Evolutionary conservation across 75 land plant species (phyloP).

Genomic region (Sequoiadendron giganteum): DNA sequence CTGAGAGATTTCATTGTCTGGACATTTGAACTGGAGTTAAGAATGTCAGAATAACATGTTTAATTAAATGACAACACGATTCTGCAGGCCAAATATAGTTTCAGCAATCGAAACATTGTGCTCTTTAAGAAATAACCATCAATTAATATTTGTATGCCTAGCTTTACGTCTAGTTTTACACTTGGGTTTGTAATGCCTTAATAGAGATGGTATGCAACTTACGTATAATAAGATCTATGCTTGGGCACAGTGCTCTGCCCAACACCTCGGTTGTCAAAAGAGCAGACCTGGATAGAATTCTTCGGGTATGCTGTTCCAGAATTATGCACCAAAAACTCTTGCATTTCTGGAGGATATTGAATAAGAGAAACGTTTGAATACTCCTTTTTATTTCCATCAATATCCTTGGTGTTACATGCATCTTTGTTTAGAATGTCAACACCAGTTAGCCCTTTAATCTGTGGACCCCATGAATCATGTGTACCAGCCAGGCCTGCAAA

Average conservation of each 20-base stretch:
- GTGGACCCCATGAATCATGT: slow-evolving; percentile 82
- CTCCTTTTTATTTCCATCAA: background rate
- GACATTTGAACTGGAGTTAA: background rate
- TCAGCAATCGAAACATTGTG: background rate
- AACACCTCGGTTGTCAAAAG: slow-evolving; percentile 94
- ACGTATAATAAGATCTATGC: slow-evolving; percentile 76
- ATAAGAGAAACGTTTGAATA: background rate
- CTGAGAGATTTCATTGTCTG: background rate
- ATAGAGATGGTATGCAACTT: background rate
- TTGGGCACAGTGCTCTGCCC: slow-evolving; percentile 85
- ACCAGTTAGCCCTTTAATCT: slow-evolving; percentile 62
- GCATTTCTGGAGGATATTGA: background rate
- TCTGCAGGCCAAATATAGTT: background rate
- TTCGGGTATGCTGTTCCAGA: background rate
- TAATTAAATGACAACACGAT: background rate
- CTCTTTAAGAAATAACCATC: background rate
- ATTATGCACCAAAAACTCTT: background rate
- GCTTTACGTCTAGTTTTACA: background rate
- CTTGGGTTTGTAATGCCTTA: background rate
- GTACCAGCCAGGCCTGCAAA: slow-evolving; percentile 80
- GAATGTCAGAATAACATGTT: background rate
- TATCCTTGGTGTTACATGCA: background rate
- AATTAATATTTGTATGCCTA: background rate
- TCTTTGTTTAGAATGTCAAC: slow-evolving; percentile 47
- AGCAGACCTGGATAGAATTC: slow-evolving; percentile 70